Evolutionary conservation across 2,329 filamentous ascomycete species (phyloP), one percentile per base, ranked within the genome.

Genomic region (Epichloe elymi): DNA sequence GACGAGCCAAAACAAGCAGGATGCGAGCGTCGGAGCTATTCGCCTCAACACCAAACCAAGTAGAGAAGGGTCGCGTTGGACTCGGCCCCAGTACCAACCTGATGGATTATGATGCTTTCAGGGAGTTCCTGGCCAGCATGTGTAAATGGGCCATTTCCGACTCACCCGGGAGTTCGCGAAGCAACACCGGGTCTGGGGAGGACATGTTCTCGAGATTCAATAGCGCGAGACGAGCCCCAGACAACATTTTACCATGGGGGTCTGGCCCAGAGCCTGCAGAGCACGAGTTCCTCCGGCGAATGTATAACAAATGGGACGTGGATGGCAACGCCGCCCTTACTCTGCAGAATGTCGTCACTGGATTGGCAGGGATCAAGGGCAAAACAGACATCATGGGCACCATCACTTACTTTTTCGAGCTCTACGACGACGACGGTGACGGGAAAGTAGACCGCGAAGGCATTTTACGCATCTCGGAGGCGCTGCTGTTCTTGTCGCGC

Each of bases 91-190:
- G 88, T 65, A 88, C 88, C 14, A 94, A 85, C 30, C 76, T 90
- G 58, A 98, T 98, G 93, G 90, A 97, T 65, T 98, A 97, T 62
- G 88, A 95, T 66, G 89, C 86, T 2, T 98, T 97, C 68, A 78
- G 91, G 52, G 90, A 97, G 61, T 97, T 98, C 59, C 73, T 98
- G 43, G 89, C 93, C 4, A 84, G 82, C 45, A 86, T 96, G 59
- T 80, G 89, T 1, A 91, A 83, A 70, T 98, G 93, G 93, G 93
- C 93, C 2, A 83, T 95, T 30, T 87, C 88, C 0, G 93, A 97
- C 64, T 83, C 87, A 0, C 88, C 88, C 4, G 74, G 78, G 5
- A 75, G 80, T 0, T 76, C 80, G 17, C 65, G 67, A 48, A 70
- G 67, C 26, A 70, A 73, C 30, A 68, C 67, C 4, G 70, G 69